Conservation (phyloP, 331 rosid species). For the Acacia pycnantha region DNA sequence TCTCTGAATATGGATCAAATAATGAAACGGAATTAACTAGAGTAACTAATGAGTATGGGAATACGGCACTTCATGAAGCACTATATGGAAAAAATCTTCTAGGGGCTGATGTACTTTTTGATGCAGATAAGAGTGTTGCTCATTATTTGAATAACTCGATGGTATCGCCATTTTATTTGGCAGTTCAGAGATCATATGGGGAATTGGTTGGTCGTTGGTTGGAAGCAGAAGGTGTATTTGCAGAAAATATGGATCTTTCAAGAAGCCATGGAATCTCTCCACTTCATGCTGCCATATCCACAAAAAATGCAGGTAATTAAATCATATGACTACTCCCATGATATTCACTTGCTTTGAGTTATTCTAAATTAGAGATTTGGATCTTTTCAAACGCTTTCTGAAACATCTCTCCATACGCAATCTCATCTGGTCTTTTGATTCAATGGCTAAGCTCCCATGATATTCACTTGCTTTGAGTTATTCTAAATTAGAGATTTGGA, state of each 20-base stretch:
- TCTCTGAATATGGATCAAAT: neutral
- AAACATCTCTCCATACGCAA: neutral
- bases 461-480: neutral
- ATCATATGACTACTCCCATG: neutral
- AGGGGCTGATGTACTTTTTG: neutral
- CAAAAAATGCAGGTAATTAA: neutral
- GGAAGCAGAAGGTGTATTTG: neutral
- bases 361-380: neutral
- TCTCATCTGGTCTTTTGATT: neutral
- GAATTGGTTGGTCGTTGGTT: neutral
- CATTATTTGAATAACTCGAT: neutral
- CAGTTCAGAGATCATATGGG: neutral
- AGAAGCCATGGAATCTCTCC: neutral
- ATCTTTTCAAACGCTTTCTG: too few relatives aligned
- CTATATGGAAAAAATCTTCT: neutral
- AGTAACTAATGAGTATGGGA: neutral
- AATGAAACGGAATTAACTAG: neutral
- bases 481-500: neutral
- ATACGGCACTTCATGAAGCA: neutral
- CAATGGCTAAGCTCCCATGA: too few relatives aligned
- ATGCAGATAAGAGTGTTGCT: neutral
- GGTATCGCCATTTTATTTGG: neutral
- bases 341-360: neutral
- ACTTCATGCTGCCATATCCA: neutral
- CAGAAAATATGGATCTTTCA: neutral